Base-by-base conservation (phyloP, 768 basidiomycete genomes). In the Mycena pura region DNA sequence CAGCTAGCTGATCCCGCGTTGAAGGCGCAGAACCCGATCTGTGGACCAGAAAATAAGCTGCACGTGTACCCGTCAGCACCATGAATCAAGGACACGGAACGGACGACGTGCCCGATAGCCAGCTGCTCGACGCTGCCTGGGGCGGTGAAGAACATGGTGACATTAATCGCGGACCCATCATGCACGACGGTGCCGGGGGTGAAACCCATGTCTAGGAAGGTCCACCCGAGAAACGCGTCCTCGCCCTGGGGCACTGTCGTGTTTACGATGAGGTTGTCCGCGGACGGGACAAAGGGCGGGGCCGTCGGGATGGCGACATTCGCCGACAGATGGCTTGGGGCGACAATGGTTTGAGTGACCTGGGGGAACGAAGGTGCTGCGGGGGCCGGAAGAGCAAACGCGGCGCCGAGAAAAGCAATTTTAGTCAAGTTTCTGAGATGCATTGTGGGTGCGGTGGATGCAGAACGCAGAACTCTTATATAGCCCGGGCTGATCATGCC, bases 251-350 rank as follows among this genome's bases (percentile, higher is more conserved):
- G 29, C 24, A 41, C 41, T 9, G 57, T 40, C 31, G 57, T 32
- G 47, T 50, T 49, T 7, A 50, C 40, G 48, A 58, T 47, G 55
- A 57, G 55, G 45, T 57, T 57, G 55, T 28, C 45, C 45, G 55
- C 44, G 45, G 55, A 57, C 45, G 55, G 55, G 17, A 47, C 38
- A 47, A 57, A 57, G 25, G 55, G 44, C 45, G 36, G 36, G 36
- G 48, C 45, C 46, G 55, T 57, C 46, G 55, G 44, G 51, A 29
- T 40, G 39, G 39, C 24, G 17, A 11, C 24, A 47, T 39, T 39
- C 45, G 25, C 55, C 17, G n/a, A 27, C 24, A 57, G 55, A 36
- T 38, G 55, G 38, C n/a, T 48, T 38, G 27, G 46, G 22, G 46
- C 56, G 36, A 29, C 29, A 28, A 39, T 31, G 46, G 27, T 27